Conservation (phyloP, 768 basidiomycete species). For the Trametes meyenii region DNA sequence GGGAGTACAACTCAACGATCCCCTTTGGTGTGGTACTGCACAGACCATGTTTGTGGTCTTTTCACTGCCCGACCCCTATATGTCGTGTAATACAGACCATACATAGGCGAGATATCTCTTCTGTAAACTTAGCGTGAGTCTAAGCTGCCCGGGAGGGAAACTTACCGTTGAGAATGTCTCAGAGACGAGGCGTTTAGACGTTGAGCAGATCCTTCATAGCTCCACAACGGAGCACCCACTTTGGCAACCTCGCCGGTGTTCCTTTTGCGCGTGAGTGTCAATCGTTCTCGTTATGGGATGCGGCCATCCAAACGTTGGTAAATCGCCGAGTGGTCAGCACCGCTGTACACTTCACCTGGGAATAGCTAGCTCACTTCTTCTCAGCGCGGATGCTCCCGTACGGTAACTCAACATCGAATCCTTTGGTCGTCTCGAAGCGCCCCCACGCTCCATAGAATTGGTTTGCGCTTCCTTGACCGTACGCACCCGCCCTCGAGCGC, state of each 20-base stretch:
- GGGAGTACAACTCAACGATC: too few relatives aligned
- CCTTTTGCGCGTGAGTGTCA: too few relatives aligned
- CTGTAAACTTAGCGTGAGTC: constrained; percentile 1
- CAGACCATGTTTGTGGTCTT: too few relatives aligned
- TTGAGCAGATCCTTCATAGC: neutral
- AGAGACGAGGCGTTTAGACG: constrained; percentile 5
- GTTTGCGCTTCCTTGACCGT: neutral
- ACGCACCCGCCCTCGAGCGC: neutral
- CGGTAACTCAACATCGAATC: neutral
- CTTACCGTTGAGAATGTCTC: neutral
- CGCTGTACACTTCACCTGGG: too few relatives aligned
- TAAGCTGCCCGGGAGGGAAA: neutral
- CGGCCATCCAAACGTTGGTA: too few relatives aligned
- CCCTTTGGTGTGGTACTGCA: too few relatives aligned
- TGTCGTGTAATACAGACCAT: neutral
- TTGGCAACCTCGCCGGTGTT: neutral
- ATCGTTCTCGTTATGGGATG: neutral
- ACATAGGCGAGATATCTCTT: neutral
- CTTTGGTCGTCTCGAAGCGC: neutral
- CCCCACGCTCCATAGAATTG: neutral
- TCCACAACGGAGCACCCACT: neutral
- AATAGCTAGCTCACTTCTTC: too few relatives aligned
- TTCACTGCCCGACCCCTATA: neutral
- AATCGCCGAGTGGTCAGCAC: too few relatives aligned
- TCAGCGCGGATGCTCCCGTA: neutral